A percentile compares a stretch with the other conserved stretches of the same genome.
Conservation (phyloP, 352 stramenopile species). For the Phytopythium cucurbitacearum region DNA sequence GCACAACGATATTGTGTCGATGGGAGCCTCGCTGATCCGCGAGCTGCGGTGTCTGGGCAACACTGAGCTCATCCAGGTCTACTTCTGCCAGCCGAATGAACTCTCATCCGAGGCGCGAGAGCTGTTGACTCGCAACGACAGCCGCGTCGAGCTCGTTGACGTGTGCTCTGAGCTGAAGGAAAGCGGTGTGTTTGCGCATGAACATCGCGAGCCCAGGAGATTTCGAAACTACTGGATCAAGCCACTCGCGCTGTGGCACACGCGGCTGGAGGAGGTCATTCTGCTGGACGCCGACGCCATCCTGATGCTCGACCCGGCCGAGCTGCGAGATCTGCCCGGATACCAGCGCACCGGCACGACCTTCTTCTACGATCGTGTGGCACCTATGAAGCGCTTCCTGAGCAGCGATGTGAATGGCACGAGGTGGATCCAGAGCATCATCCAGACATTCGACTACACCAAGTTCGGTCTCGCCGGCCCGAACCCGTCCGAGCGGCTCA, state of each 20-base stretch:
- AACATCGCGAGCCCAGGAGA: slow-evolving; percentile 14
- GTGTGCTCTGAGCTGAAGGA: slow-evolving; percentile 43
- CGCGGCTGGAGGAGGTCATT: slow-evolving; percentile 37
- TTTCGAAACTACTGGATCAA: slow-evolving; percentile 67
- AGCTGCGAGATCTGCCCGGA: slow-evolving; percentile 21
- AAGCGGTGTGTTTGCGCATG: slow-evolving; percentile 11
- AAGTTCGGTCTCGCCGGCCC: slow-evolving; percentile 25
- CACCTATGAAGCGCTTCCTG: slow-evolving; percentile 28
- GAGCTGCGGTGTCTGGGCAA: slow-evolving; percentile 35
- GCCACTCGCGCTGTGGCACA: slow-evolving; percentile 51
- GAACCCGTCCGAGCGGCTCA: slow-evolving; percentile 31
- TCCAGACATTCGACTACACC: slow-evolving; percentile 41
- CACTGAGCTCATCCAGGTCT: slow-evolving; percentile 22
- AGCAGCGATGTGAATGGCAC: slow-evolving; percentile 23
- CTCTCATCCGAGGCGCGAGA: slow-evolving; percentile 23
- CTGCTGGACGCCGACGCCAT: slow-evolving; percentile 60
- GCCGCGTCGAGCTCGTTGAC: slow-evolving; percentile 55
- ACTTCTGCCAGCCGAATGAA: slow-evolving; percentile 24
- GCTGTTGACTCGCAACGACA: slow-evolving; percentile 37
- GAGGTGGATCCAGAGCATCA: slow-evolving; percentile 28
- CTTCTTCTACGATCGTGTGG: slow-evolving; percentile 65
- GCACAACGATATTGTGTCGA: slow-evolving; percentile 38
- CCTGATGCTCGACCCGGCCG: slow-evolving; percentile 31
- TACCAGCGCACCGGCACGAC: slow-evolving; percentile 47
- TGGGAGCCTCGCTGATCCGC: slow-evolving; percentile 54